These are phyloP conservation scores for Botrytis sinoallii DNA, from an alignment of 2,329 filamentous ascomycete genomes.

Conservation along the genomic window DNA sequence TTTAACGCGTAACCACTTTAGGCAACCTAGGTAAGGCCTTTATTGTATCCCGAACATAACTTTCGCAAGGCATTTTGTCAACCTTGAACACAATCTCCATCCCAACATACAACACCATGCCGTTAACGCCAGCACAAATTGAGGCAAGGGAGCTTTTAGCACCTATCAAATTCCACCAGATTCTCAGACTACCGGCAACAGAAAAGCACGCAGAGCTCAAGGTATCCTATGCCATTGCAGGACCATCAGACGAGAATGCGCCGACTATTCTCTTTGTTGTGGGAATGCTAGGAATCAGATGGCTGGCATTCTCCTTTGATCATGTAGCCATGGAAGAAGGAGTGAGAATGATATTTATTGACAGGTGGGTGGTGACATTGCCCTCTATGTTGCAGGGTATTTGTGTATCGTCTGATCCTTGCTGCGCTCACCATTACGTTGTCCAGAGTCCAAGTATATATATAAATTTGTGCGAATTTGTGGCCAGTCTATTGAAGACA, in stretches of 20 bases:
- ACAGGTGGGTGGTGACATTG: constrained; percentile 37
- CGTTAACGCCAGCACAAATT: constrained; percentile 19
- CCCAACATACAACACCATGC: not conserved
- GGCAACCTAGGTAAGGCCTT: not conserved
- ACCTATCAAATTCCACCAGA: constrained; percentile 31
- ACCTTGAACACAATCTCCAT: not conserved
- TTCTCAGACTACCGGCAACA: constrained; percentile 31
- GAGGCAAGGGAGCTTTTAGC: constrained; percentile 24
- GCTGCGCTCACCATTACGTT: not conserved
- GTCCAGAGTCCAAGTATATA: not conserved
- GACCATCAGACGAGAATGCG: constrained; percentile 29
- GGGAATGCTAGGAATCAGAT: constrained; percentile 42
- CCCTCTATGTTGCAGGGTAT: not conserved
- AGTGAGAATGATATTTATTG: constrained; percentile 41
- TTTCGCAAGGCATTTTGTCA: too few relatives aligned
- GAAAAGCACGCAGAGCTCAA: constrained; percentile 27
- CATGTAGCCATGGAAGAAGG: constrained; percentile 35
- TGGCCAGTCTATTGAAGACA: not conserved
- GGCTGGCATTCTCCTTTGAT: constrained; percentile 34
- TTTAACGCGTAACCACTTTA: not conserved
- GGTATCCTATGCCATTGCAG: constrained; percentile 33
- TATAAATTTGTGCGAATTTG: not conserved
- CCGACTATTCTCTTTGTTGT: constrained; percentile 40
- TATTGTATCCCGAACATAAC: not conserved
- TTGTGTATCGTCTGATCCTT: not conserved